Evolutionary conservation across 306 rosid genomes (phyloP).

Genomic region (Ziziphus jujuba): DNA sequence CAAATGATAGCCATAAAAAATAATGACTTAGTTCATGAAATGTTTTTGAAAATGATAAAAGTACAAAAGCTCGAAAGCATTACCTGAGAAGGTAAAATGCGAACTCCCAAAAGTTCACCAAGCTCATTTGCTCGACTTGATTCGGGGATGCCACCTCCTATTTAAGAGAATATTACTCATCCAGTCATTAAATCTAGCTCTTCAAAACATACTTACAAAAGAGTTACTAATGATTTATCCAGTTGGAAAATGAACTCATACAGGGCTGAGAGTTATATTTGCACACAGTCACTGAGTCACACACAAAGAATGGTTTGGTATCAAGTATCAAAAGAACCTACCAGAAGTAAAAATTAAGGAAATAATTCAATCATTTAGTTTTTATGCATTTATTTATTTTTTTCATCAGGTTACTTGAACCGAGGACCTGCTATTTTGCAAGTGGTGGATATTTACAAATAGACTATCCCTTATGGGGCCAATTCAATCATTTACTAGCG

Average conservation of each 20-base stretch:
- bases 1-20: conserved; percentile 1
- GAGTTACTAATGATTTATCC: neutral
- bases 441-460: too few species aligned
- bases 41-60: neutral
- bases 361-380: too few species aligned
- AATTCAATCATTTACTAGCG: too few species aligned
- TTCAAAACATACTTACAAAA: neutral
- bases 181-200: neutral
- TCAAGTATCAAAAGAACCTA: too few species aligned
- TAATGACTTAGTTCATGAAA: neutral
- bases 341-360: too few species aligned
- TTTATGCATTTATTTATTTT: too few species aligned
- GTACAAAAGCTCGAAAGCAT: neutral
- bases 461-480: too few species aligned
- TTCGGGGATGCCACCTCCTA: conserved; percentile 40
- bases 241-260: neutral
- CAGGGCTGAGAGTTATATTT: too few species aligned
- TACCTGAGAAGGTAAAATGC: conserved; percentile 37
- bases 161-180: neutral
- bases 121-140: conserved; percentile 33
- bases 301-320: too few species aligned
- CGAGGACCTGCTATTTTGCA: too few species aligned
- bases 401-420: too few species aligned
- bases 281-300: too few species aligned
- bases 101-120: conserved; percentile 33